Conservation (phyloP, 2,329 filamentous ascomycete species). For the Botryosphaeria agaves region DNA sequence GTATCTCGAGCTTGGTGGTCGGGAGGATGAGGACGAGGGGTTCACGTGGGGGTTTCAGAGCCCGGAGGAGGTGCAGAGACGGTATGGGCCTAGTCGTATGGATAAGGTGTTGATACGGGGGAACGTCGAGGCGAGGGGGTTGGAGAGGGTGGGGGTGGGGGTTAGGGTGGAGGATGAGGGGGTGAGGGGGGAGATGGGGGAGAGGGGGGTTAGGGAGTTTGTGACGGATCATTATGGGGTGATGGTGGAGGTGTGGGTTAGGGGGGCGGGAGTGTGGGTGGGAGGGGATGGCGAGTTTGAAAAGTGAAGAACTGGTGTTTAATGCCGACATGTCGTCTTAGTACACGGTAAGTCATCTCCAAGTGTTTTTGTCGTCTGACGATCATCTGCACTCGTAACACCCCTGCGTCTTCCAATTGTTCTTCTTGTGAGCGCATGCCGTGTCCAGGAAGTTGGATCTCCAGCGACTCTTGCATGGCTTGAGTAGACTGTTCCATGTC, state of each 20-base stretch:
- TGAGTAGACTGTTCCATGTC: too few relatives aligned
- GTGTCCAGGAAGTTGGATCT: too few relatives aligned
- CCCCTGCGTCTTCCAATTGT: too few relatives aligned
- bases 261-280: too few relatives aligned
- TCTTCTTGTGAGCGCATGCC: too few relatives aligned
- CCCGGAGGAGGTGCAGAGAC: conserved; percentile 18
- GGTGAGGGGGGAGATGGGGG: conserved; percentile 11
- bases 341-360: too few relatives aligned
- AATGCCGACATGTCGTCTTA: too few relatives aligned
- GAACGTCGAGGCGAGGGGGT: conserved; percentile 11
- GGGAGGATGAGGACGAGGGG: conserved; percentile 32
- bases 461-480: too few relatives aligned
- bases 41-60: conserved; percentile 43
- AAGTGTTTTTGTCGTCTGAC: too few relatives aligned
- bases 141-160: conserved; percentile 31
- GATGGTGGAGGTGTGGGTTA: conserved; percentile 9
- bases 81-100: conserved; percentile 34
- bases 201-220: conserved; percentile 25
- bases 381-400: too few relatives aligned
- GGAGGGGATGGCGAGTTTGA: too few relatives aligned
- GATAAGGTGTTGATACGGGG: conserved; percentile 36
- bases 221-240: conserved; percentile 34
- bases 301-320: too few relatives aligned
- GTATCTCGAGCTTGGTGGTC: conserved; percentile 32
- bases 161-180: conserved; percentile 23